These are phyloP conservation scores for Tetracladium maxilliforme DNA, from an alignment of 2,329 filamentous ascomycete species.

Conservation along the genomic window DNA sequence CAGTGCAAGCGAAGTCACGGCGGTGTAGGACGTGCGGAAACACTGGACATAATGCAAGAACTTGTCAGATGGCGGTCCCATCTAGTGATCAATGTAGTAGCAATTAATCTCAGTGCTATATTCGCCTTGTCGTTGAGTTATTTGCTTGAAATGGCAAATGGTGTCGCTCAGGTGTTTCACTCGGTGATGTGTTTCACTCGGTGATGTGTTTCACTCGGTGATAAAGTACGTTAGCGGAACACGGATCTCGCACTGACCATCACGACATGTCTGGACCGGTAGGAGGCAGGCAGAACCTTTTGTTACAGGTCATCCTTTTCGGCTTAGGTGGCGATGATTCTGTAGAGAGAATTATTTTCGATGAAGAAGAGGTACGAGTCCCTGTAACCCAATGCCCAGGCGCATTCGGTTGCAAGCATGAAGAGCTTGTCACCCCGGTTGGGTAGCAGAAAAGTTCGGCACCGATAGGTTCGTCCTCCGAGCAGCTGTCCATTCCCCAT, in stretches of 20 bases:
- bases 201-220: too few relatives aligned
- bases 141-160: too few relatives aligned
- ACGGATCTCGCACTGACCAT: conserved; percentile 96
- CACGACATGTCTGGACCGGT: conserved; percentile 94
- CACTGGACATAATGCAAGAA: conserved; percentile 2
- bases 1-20: neutral
- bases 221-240: too few relatives aligned
- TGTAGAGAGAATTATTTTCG: conserved; percentile 91
- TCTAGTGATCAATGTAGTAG: too few relatives aligned
- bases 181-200: too few relatives aligned
- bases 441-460: conserved; percentile 84
- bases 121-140: too few relatives aligned
- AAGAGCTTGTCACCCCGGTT: conserved; percentile 87
- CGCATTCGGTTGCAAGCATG: conserved; percentile 97
- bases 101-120: too few relatives aligned
- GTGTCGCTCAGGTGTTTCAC: too few relatives aligned
- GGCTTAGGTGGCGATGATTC: conserved; percentile 90
- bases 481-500: conserved; percentile 67
- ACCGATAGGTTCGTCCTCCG: conserved; percentile 77
- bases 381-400: conserved; percentile 80
- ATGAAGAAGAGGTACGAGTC: conserved; percentile 97
- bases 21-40: conserved; percentile 1
- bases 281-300: conserved; percentile 93
- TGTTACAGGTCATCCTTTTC: conserved; percentile 94
- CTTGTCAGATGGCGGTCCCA: too few relatives aligned